Conservation (phyloP, 768 basidiomycete genomes). For the Rickenella mellea region DNA sequence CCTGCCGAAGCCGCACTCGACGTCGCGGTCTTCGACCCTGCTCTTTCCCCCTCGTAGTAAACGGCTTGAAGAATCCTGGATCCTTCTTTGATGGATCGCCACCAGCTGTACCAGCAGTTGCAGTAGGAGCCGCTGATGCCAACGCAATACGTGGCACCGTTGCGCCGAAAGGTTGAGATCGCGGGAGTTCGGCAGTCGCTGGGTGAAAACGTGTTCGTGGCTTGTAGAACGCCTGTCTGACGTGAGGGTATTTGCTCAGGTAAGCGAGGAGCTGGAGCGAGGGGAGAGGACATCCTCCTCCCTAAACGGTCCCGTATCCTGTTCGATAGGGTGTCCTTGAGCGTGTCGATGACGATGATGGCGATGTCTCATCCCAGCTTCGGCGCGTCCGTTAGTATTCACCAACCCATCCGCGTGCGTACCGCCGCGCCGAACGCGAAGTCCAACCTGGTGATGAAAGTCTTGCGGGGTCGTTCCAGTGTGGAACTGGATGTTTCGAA, state of each 20-base stretch:
- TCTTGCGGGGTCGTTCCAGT: constrained; percentile 21
- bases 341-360: constrained; percentile 24
- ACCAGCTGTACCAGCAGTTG: too few relatives aligned
- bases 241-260: constrained; percentile 95
- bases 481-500: too few relatives aligned
- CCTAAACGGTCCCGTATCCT: constrained; percentile 61
- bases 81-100: constrained; percentile 22
- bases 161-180: too few relatives aligned
- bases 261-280: constrained; percentile 91
- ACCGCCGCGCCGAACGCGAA: too few relatives aligned
- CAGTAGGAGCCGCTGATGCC: too few relatives aligned
- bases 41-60: constrained; percentile 41
- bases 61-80: constrained; percentile 35
- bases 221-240: constrained; percentile 91
- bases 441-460: constrained; percentile 24
- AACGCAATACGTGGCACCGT: too few relatives aligned
- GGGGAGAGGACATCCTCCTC: constrained; percentile 91
- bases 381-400: too few relatives aligned
- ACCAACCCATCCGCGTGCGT: neutral
- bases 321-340: too few relatives aligned
- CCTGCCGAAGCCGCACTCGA: constrained; percentile 9
- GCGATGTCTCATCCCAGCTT: constrained; percentile 13
- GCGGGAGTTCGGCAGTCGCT: constrained; percentile 42
- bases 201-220: constrained; percentile 76
- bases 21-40: constrained; percentile 15